A percentile compares a stretch with the other conserved stretches of the same genome.
Conservation (phyloP, 352 stramenopile genomes). For the Phytopythium vexans region DNA sequence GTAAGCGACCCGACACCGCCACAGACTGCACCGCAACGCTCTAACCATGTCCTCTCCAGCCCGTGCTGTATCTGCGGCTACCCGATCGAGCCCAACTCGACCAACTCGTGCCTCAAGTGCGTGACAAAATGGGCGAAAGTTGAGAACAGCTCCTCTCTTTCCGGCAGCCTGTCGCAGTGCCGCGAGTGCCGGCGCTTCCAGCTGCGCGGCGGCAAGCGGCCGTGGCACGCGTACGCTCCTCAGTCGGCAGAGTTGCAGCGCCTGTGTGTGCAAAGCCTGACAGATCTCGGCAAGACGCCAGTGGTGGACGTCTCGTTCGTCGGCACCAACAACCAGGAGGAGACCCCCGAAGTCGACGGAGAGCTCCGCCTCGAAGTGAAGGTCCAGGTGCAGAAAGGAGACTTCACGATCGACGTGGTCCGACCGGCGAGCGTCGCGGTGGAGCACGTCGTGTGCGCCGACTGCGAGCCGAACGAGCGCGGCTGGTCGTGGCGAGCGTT, state of each 20-base stretch:
- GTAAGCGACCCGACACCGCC: too few species aligned
- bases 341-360: conserved; percentile 42
- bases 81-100: conserved; percentile 65
- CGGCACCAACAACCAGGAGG: conserved; percentile 59
- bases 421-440: not conserved
- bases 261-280: conserved; percentile 71
- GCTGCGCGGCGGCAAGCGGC: conserved; percentile 28
- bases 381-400: too few species aligned
- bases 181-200: conserved; percentile 64
- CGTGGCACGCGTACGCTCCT: conserved; percentile 55
- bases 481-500: conserved; percentile 55
- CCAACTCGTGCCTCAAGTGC: conserved; percentile 70
- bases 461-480: conserved; percentile 38
- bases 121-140: conserved; percentile 30
- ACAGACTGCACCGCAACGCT: too few species aligned
- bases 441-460: conserved; percentile 30
- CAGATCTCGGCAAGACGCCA: conserved; percentile 35
- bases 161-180: conserved; percentile 51
- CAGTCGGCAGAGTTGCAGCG: conserved; percentile 72
- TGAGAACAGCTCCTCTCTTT: conserved; percentile 26
- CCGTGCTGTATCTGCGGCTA: conserved; percentile 59
- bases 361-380: conserved; percentile 42
- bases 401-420: conserved; percentile 29
- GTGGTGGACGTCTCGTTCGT: conserved; percentile 73
- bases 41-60: conserved; percentile 8